These are phyloP conservation scores for Parathielavia hyrcaniae DNA, from an alignment of 495 filamentous ascomycete species.

Conservation along the genomic window DNA sequence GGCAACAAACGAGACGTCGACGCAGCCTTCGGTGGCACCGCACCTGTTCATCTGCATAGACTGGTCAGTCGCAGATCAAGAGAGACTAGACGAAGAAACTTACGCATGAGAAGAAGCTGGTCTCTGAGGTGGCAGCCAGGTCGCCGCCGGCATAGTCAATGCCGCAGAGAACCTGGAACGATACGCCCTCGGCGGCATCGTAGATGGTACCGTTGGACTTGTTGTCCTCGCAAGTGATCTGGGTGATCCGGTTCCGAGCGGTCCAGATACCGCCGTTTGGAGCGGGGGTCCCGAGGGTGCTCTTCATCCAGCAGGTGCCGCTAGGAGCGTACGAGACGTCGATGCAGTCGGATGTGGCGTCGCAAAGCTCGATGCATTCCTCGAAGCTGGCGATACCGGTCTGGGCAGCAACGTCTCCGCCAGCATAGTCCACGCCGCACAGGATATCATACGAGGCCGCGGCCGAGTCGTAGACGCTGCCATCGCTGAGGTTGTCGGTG, in stretches of 20 bases:
- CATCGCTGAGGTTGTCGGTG: not conserved
- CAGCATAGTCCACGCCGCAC: not conserved
- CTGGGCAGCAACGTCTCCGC: not conserved
- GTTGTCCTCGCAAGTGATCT: not conserved
- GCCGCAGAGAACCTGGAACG: constrained; percentile 1
- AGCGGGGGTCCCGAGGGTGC: not conserved
- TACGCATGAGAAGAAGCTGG: not conserved
- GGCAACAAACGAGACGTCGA: not conserved
- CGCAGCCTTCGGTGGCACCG: not conserved
- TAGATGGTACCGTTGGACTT: constrained; percentile 3
- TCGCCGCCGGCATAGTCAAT: not conserved
- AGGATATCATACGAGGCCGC: not conserved
- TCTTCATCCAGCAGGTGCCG: constrained; percentile 4
- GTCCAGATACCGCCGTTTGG: constrained; percentile 7
- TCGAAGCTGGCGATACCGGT: constrained; percentile 1
- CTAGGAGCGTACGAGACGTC: constrained; percentile 1
- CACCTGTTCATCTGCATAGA: not conserved
- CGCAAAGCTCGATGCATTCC: not conserved
- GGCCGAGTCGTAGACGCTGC: not conserved
- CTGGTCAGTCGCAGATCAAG: not conserved
- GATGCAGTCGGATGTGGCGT: not conserved
- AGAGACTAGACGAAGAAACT: not conserved
- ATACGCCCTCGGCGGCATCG: not conserved
- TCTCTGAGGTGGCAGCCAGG: constrained; percentile 1
- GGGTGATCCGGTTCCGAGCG: not conserved